Conservation (phyloP, 306 rosid genomes). For the Cucurbita pepo region DNA sequence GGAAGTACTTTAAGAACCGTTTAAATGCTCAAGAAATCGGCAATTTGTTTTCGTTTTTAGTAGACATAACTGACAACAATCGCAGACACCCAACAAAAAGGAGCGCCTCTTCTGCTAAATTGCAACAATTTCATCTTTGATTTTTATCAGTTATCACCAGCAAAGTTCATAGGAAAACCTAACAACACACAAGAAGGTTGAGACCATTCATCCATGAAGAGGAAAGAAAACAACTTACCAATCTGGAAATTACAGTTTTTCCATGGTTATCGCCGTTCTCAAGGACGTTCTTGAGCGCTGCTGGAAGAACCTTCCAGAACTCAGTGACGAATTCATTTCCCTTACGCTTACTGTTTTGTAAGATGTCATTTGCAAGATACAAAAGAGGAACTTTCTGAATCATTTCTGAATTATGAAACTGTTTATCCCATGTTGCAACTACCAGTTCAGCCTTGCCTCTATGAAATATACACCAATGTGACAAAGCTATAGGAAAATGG, state of each 20-base stretch:
- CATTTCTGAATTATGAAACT: conserved; percentile 47
- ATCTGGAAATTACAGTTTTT: conserved; percentile 41
- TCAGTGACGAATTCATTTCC: conserved; percentile 89
- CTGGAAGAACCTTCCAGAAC: conserved; percentile 87
- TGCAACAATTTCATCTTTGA: background rate
- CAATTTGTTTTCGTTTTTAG: background rate
- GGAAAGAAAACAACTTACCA: conserved; percentile 33
- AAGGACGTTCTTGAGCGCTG: conserved; percentile 50
- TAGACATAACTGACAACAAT: background rate
- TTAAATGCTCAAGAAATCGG: background rate
- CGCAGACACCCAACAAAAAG: background rate
- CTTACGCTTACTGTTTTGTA: conserved; percentile 85
- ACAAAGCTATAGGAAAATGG: conserved; percentile 44
- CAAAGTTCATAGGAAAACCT: background rate
- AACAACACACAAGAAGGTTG: background rate
- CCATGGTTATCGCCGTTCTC: conserved; percentile 47
- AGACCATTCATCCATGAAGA: background rate
- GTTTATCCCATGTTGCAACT: conserved; percentile 76
- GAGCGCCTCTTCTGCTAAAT: background rate
- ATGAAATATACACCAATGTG: conserved; percentile 93
- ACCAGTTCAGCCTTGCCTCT: conserved; percentile 82
- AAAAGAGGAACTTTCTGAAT: conserved; percentile 59
- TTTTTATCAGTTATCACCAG: background rate
- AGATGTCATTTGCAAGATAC: conserved; percentile 88
- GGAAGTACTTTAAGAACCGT: background rate